These are phyloP conservation scores for Coemansia sp. DNA, from an alignment of 192 early-diverging fungal species.

Conservation along the genomic window DNA sequence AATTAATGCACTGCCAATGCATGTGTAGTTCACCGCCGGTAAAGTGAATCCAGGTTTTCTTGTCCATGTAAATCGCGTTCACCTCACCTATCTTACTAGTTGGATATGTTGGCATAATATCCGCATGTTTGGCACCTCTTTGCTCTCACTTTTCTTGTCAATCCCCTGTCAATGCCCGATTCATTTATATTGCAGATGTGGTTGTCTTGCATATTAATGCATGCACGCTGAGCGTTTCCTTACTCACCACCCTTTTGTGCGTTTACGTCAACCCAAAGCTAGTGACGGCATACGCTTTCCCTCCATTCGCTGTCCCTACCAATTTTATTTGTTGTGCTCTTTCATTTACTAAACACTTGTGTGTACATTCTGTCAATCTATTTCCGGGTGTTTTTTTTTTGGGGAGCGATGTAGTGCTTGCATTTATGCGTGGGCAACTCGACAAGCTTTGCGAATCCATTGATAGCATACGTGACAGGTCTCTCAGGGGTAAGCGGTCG, in stretches of 20 bases:
- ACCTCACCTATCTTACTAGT: background rate
- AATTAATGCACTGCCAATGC: background rate
- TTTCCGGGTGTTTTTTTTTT: background rate
- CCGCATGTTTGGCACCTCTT: constrained; percentile 2
- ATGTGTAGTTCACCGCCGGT: background rate
- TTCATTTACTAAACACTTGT: background rate
- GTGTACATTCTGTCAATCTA: background rate
- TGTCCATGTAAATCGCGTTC: background rate
- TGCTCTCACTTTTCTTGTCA: background rate
- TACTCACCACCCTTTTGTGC: background rate
- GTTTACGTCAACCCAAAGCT: background rate
- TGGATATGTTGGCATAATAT: background rate
- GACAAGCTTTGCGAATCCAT: constrained; percentile 2
- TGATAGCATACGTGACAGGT: background rate
- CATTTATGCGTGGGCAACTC: constrained; percentile 11
- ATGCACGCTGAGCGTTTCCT: background rate
- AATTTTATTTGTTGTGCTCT: background rate
- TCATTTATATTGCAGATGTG: background rate
- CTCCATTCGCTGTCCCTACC: background rate
- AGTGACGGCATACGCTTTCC: background rate
- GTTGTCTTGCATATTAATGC: background rate
- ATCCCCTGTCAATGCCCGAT: background rate
- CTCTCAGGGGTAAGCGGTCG: background rate
- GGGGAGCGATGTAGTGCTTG: constrained; percentile 1
- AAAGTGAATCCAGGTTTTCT: background rate